Base-by-base conservation (phyloP, 495 filamentous ascomycete genomes). In the Aspergillus bridgeri region DNA sequence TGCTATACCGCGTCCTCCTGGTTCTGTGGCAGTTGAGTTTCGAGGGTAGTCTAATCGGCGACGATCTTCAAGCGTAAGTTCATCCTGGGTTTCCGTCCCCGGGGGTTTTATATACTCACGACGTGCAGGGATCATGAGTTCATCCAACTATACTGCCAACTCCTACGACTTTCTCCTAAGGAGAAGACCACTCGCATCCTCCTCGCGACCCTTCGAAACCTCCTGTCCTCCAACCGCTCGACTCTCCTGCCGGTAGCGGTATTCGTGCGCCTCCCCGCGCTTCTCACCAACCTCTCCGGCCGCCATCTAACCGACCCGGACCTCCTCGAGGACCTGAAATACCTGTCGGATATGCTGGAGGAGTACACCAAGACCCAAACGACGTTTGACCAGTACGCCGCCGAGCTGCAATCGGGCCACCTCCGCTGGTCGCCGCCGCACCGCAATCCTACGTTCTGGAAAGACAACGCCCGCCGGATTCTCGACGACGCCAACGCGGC, bases 1-100 rank as follows among this genome's bases (percentile, higher is more conserved):
- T 98, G 43, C 81, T 99, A 23, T 99, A 99, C 69, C 91, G 96
- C 62, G 89, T 96, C 20, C 81, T 99, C 29, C 76, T 99, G 42
- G 90, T 92, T 15, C 70, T 98, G 21, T 99, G 95, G 95, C 91
- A 98, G 76, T 78, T 98, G 51, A 94, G 90, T 57, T 99, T 99
- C 60, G 95, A 98, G 66, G 89, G 87, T 21, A 79, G 78, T 25
- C 75, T 89, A 6, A 81, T 99, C 59, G 93, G 95, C 21, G 89
- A 94, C 56, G 93, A 88, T 27, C 74, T 97, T 42, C 86, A 96
- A 73, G 83, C 90, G 89, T 93, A 83, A 63, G 80, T 72, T 7
- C n/a, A 22, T 18, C 6, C 0, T 7, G 11, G 13, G 5, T 5
- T 17, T 24, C 13, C 19, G 6, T 22, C 17, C 54, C 33, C n/a